phyloP scores from a whole-genome alignment of 2,329 filamentous ascomycete species.

The Claviceps cyperi region DNA sequence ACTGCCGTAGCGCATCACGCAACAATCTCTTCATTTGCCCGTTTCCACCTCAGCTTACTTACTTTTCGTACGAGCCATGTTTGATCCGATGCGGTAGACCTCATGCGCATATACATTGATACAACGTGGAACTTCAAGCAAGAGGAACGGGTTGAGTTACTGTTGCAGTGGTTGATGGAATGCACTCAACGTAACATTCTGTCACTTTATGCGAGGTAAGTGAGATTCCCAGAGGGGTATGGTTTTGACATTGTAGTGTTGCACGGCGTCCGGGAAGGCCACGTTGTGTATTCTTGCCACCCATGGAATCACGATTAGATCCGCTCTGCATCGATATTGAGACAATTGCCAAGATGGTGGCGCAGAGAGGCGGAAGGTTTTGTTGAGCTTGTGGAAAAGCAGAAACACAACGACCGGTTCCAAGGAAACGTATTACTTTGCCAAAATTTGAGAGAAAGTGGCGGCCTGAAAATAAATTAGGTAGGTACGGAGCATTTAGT shows the following conservation, averaged over 20 bases:
- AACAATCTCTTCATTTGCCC: constrained; percentile 10
- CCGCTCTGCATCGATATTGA: not conserved
- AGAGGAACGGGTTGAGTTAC: not conserved
- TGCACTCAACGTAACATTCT: not conserved
- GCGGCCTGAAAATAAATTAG: too few relatives aligned
- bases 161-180: not conserved
- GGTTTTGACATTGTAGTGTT: not conserved
- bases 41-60: constrained; percentile 16
- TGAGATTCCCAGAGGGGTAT: not conserved
- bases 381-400: not conserved
- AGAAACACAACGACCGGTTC: not conserved
- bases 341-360: not conserved
- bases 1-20: not conserved
- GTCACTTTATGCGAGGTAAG: not conserved
- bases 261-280: not conserved
- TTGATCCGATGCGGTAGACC: not conserved
- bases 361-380: not conserved
- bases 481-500: too few relatives aligned
- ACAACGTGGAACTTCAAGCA: not conserved
- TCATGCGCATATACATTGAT: not conserved
- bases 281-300: not conserved
- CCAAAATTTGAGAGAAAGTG: not conserved
- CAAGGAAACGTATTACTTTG: not conserved
- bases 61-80: constrained; percentile 18
- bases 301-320: not conserved